A percentile compares a stretch with the other conserved stretches of the same genome.
Evolutionary conservation across 2,329 filamentous ascomycete species (phyloP).

Genomic region (Cladosporium velox): DNA sequence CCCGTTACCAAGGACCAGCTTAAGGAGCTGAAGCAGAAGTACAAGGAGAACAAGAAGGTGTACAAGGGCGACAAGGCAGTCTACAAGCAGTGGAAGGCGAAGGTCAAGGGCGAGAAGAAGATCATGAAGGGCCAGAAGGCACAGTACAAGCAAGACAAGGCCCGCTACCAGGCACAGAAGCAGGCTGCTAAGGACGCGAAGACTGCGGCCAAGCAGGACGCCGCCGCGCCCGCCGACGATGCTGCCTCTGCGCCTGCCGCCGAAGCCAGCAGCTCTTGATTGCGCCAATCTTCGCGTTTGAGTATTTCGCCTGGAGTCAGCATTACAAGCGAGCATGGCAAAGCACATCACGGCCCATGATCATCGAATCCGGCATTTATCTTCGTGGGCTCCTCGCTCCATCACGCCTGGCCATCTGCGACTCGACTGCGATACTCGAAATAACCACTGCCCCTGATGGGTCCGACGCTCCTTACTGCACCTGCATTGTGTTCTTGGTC

Average conservation of each 20-base stretch:
- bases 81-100: neutral
- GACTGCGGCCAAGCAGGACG: neutral
- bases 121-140: neutral
- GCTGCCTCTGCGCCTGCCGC: neutral
- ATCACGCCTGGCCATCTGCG: neutral
- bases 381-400: neutral
- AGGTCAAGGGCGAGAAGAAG: neutral
- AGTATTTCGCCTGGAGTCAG: neutral
- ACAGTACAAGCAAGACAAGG: neutral
- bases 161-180: neutral
- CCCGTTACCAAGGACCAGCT: neutral
- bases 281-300: neutral
- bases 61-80: neutral
- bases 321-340: neutral
- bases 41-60: neutral
- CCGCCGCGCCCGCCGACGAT: no score
- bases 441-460: neutral
- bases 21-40: neutral
- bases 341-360: neutral
- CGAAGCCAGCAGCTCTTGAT: neutral
- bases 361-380: neutral
- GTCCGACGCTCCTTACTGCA: neutral
- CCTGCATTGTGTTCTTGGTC: neutral
- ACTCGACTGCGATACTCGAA: neutral
- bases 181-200: neutral